Evolutionary conservation across 2,329 filamentous ascomycete genomes (phyloP).

Genomic region (Sporothrix protearum): DNA sequence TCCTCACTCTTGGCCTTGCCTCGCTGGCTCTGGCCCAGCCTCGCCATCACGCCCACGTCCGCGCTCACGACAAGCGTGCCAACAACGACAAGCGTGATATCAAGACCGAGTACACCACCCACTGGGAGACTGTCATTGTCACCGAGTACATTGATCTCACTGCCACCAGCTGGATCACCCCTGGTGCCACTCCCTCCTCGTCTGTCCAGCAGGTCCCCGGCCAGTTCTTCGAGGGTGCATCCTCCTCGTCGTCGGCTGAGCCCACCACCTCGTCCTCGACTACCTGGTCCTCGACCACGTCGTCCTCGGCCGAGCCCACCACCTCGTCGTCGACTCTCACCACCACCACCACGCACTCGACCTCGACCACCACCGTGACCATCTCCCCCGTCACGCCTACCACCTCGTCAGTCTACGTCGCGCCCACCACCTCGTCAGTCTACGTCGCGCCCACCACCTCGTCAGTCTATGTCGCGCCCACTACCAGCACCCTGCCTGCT

Average conservation of each 20-base stretch:
- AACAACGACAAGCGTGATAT: slow-evolving; percentile 45
- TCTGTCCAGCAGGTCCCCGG: slow-evolving; percentile 29
- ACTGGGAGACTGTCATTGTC: slow-evolving; percentile 52
- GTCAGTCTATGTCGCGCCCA: slow-evolving; percentile 2
- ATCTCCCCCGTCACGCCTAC: background rate
- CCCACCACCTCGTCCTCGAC: background rate
- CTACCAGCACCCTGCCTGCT: slow-evolving; percentile 6
- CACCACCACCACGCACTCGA: background rate
- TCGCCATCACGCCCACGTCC: slow-evolving; percentile 39
- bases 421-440: background rate
- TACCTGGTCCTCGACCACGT: too few species aligned
- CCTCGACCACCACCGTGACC: background rate
- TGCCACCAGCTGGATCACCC: slow-evolving; percentile 46
- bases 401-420: background rate
- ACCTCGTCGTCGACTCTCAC: slow-evolving; percentile 1
- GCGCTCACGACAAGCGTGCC: slow-evolving; percentile 40
- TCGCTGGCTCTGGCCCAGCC: slow-evolving; percentile 51
- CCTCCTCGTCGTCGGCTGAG: slow-evolving; percentile 11
- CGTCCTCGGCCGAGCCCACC: background rate
- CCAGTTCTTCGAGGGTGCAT: slow-evolving; percentile 37
- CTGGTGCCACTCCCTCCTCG: slow-evolving; percentile 31
- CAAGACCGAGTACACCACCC: slow-evolving; percentile 45
- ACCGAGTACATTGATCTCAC: slow-evolving; percentile 48
- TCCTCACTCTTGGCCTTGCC: slow-evolving; percentile 41
- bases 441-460: background rate